Conservation (phyloP, 306 rosid genomes). For the Adenanthera pavonina region DNA sequence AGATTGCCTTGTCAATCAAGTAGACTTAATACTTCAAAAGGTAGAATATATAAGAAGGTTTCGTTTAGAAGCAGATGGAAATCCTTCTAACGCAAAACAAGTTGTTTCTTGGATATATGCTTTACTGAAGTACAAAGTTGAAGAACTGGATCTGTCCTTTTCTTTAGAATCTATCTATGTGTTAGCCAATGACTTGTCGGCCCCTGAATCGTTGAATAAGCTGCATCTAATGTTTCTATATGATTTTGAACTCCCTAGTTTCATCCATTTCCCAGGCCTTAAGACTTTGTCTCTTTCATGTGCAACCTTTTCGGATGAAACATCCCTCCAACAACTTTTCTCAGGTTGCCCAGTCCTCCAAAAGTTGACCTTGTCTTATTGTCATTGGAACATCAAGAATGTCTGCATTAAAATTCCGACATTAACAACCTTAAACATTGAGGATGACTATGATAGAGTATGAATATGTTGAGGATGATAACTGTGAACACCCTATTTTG, state of each 20-base stretch:
- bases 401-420: not conserved
- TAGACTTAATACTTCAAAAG: conserved; percentile 15
- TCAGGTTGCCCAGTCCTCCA: conserved; percentile 30
- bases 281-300: conserved; percentile 15
- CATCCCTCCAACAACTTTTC: conserved; percentile 15
- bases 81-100: not conserved
- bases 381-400: not conserved
- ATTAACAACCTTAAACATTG: not conserved
- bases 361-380: conserved; percentile 13
- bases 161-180: not conserved
- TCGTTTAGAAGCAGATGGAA: not conserved
- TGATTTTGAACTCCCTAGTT: not conserved
- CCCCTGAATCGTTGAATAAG: conserved; percentile 9
- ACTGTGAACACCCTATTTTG: no score
- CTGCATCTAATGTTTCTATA: not conserved
- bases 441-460: no score
- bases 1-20: conserved; percentile 1
- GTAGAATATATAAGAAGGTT: conserved; percentile 9
- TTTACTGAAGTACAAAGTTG: conserved; percentile 22
- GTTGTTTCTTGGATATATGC: not conserved
- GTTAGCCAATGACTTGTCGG: conserved; percentile 12
- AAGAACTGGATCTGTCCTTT: conserved; percentile 20
- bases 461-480: no score
- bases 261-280: conserved; percentile 10
- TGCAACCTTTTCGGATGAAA: conserved; percentile 25